Evolutionary conservation across 371 early-diverging fungal genomes (phyloP), one percentile per base, ranked within the genome.

Genomic region (Mucor velutinosus): DNA sequence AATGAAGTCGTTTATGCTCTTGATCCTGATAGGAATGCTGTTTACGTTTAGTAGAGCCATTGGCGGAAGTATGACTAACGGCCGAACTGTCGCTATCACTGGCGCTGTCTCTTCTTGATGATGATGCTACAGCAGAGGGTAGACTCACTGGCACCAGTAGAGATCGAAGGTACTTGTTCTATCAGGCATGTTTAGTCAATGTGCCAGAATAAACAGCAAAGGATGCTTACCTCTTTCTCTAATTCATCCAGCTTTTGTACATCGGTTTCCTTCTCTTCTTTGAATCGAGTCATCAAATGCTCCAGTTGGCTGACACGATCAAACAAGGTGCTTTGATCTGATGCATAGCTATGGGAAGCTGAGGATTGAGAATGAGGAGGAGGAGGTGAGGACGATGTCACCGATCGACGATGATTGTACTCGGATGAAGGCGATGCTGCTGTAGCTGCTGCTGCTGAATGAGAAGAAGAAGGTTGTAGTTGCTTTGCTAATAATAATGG

Each of bases 231-330:
- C 69, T 82, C 82, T 60, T 77, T 67, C 60, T 82, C 79, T 15
- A 82, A 69, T 37, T 70, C 70, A 43, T 73, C 62, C 47, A 82
- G 30, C 49, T 76, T 77, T 17, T 71, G 62, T 11, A 64, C 53
- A 62, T 76, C 78, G 1, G 73, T 69, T 64, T 75, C 74, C 62
- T 81, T 81, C 64, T 81, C 81, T 56, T 71, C 65, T 58, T 71
- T 71, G 29, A 79, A 78, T 4, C 60, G 72, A 15, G 62, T 56
- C 70, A 81, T 79, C 15, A 81, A 12, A 32, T 72, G 65, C 62
- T 82, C 82, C 6, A 82, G 45, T 51, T 82, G 79, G 11, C 72
- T 65, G 0, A 82, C 77, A 21, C 82, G 76, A 58, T 79, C 76
- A 53, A 70, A 69, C 12, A 82, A 37, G 10, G 69, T 68, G 11